Base-by-base conservation (phyloP, 2,329 filamentous ascomycete genomes). In the Coniochaeta pulveracea region DNA sequence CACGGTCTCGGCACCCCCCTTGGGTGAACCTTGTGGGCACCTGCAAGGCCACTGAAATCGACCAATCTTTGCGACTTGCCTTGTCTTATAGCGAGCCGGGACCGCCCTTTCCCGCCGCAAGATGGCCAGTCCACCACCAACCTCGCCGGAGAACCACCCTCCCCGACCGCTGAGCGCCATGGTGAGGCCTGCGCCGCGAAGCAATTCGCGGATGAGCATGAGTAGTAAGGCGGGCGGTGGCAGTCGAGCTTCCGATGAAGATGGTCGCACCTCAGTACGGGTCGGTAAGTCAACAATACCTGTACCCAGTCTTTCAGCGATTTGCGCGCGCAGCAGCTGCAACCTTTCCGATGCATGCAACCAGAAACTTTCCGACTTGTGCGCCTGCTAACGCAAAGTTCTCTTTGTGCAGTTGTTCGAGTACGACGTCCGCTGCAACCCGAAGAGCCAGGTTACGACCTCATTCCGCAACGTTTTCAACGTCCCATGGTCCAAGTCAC, bases 401-500 rank as follows among this genome's bases (percentile, higher is more conserved):
- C n/a, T n/a, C n/a, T n/a, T n/a, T n/a, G n/a, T 17, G 12, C 55
- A 96, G 91, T 82, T 55, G 85, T 98, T 48, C 86, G 91, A 54
- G 80, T 96, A 31, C 85, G 91, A 47, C 91, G 91, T 31, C 80
- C 89, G 34, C 68, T 96, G 37, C 77, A 79, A 46, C 66, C 85
- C 5, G 73, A 72, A 44, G 91, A 98, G 55, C 91, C 91, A 5
- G 89, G 88, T 40, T 98, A 73, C 63, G 91, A 98, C 42, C 74
- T 96, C 43, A 91, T 98, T 37, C 91, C 91, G 10, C 88, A 94
- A 57, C 78, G 91, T 49, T 98, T 98, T 52, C 89, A 94, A 56
- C 76, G 81, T 42, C 80, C 88, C 24, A 94, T 89, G 66, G 86
- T 93, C 41, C 86, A 95, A 43, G 84, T 89, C 39, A 86, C 80